A percentile compares a stretch with the other conserved stretches of the same genome.
These are phyloP conservation scores for Kwoniella dendrophila DNA, from an alignment of 768 basidiomycete species.

Conservation along the genomic window DNA sequence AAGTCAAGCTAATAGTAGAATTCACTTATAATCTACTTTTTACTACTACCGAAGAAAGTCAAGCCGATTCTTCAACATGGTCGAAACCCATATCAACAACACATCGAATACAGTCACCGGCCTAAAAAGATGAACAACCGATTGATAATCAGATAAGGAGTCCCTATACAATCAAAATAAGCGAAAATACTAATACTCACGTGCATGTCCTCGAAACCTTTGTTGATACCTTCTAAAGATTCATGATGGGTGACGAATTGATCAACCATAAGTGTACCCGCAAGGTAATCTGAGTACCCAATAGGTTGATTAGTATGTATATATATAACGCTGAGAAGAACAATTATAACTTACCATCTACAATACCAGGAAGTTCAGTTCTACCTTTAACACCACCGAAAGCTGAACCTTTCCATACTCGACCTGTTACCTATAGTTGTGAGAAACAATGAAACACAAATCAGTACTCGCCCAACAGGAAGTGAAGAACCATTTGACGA, in stretches of 20 bases:
- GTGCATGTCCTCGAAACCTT: slow-evolving; percentile 95
- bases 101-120: slow-evolving; percentile 88
- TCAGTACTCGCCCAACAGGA: neutral
- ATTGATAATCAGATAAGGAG: neutral
- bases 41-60: no score
- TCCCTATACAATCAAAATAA: neutral
- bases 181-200: slow-evolving; percentile 62
- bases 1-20: no score
- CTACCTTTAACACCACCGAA: slow-evolving; percentile 99
- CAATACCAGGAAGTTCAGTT: slow-evolving; percentile 89
- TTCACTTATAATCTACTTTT: no score
- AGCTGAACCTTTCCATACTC: slow-evolving; percentile 82
- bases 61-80: no score
- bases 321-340: neutral
- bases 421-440: slow-evolving; percentile 47
- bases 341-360: slow-evolving; percentile 66
- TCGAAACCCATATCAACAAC: slow-evolving; percentile 77
- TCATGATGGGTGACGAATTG: slow-evolving; percentile 92
- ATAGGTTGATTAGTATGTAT: slow-evolving; percentile 8
- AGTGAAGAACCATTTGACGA: neutral
- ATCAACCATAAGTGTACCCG: slow-evolving; percentile 65
- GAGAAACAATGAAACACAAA: neutral
- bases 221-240: slow-evolving; percentile 73
- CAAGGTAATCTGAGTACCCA: slow-evolving; percentile 50
- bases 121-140: slow-evolving; percentile 56